Base-by-base conservation (phyloP, 306 rosid species). In the Trifolium fragiferum region DNA sequence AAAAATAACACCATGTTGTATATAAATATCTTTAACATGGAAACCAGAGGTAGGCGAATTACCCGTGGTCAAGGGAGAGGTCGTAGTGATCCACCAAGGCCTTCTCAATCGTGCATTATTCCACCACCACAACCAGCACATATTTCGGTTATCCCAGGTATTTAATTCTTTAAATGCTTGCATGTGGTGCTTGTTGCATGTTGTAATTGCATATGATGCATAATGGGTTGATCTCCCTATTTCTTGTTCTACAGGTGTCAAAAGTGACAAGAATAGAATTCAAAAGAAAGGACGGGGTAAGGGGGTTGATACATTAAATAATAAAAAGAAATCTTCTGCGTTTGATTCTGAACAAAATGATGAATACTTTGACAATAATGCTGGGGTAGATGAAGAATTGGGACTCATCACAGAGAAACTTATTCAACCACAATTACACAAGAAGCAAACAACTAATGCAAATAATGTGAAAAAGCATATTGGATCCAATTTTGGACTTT, bases 181-280 rank as follows among this genome's bases (percentile, higher is more conserved):
- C 30, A 8, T 19, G 3, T 54, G 61, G 14, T 54, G 21, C 57
- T 50, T 16, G 57, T 50, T 50, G 10, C 23, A 16, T 16, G 57
- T 50, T n/a, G 57, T 50, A 50, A 50, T 50, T 50, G 57, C 57
- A 2, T 50, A 50, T 50, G 57, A 50, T 50, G 20, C 57, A 50
- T 50, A 16, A 16, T 54, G 21, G 32, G 32, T 54, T 54, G 61
- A 54, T 21, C 61, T 54, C 27, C 18, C 61, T 4, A 54, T 20
- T 54, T 54, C 30, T 54, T 54, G 32, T 21, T 54, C 61, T 54
- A 54, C 32, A 54, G 61, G 61, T 54, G 61, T 54, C 15, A 54
- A 20, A 54, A 54, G 18, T 15, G 57, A 50, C 57, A 50, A 7
- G 21, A n/a, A 16, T 50, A 50, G 12, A 50, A 16, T 16, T 50